These are phyloP conservation scores for Hirschfeldia incana DNA, from an alignment of 345 rosid genomes.

Conservation along the genomic window DNA sequence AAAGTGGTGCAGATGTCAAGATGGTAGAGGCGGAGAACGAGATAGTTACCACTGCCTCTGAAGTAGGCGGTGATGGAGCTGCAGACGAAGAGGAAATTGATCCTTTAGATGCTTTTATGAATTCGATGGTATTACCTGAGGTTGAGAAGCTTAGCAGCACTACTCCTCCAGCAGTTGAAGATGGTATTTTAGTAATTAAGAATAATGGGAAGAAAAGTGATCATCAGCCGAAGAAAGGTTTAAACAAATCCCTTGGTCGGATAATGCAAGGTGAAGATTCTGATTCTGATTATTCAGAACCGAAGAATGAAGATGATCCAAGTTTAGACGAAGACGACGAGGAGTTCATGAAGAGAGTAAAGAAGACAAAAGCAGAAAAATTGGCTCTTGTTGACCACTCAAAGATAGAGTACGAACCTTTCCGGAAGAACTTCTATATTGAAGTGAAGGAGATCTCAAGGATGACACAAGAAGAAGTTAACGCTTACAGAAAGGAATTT, in stretches of 20 bases:
- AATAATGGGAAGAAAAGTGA: constrained; percentile 46
- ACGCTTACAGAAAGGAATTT: constrained; percentile 73
- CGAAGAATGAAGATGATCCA: constrained; percentile 60
- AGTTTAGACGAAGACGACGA: constrained; percentile 89
- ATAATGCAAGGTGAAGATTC: constrained; percentile 97
- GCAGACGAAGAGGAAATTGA: constrained; percentile 79
- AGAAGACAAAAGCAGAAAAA: constrained; percentile 96
- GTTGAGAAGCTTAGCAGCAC: constrained; percentile 69
- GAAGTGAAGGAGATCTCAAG: constrained; percentile 86
- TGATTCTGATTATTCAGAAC: constrained; percentile 73
- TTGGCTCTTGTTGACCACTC: constrained; percentile 89
- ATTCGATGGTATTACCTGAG: constrained; percentile 88
- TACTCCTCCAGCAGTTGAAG: constrained; percentile 37
- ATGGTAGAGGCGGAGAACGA: constrained; percentile 49
- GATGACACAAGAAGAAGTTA: constrained; percentile 83
- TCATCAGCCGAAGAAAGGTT: constrained; percentile 55
- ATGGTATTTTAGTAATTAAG: constrained; percentile 36
- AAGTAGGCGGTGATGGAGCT: constrained; percentile 42
- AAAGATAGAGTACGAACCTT: constrained; percentile 77
- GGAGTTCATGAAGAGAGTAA: constrained; percentile 97
- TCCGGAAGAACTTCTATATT: constrained; percentile 83
- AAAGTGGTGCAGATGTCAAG: constrained; percentile 52
- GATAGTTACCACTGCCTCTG: constrained; percentile 37
- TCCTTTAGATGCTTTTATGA: constrained; percentile 97
- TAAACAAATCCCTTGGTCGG: constrained; percentile 74